These are phyloP conservation scores for Phytophthora fragariaefolia DNA, from an alignment of 352 stramenopile species.

Conservation along the genomic window DNA sequence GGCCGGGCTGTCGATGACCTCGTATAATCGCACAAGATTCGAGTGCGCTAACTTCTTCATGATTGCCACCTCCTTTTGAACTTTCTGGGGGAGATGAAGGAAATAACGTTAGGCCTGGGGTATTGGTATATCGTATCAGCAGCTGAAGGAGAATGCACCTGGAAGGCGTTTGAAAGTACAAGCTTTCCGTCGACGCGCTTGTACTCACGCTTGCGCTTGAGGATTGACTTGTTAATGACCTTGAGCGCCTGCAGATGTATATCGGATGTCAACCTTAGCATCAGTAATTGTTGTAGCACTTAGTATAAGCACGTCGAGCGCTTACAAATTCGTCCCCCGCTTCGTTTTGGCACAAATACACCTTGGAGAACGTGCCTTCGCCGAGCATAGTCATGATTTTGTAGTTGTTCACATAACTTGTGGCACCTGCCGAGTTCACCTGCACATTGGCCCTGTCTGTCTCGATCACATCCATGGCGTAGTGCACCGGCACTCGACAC, in stretches of 20 bases:
- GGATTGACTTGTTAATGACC: constrained; percentile 86
- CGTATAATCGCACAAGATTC: constrained; percentile 75
- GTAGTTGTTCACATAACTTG: constrained; percentile 82
- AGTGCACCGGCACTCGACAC: background rate
- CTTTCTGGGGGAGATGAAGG: constrained; percentile 48
- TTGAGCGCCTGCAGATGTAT: constrained; percentile 82
- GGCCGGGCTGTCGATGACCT: constrained; percentile 82
- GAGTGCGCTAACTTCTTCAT: constrained; percentile 83
- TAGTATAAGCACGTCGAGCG: background rate
- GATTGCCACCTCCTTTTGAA: constrained; percentile 82
- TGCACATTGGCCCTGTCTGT: constrained; percentile 67
- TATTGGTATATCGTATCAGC: background rate
- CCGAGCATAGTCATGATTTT: constrained; percentile 65
- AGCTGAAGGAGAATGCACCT: constrained; percentile 24
- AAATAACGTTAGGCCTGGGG: background rate
- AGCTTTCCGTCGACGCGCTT: constrained; percentile 81
- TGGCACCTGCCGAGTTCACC: constrained; percentile 60
- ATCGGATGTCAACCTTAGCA: background rate
- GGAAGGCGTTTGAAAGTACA: constrained; percentile 78
- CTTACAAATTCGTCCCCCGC: constrained; percentile 61
- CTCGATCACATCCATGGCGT: constrained; percentile 62
- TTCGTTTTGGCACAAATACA: constrained; percentile 69
- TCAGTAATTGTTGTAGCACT: no score
- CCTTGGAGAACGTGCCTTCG: constrained; percentile 82
- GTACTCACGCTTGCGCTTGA: constrained; percentile 87